Percentiles rank a stretch among this genome's conserved stretches.
These are phyloP conservation scores for Perkinsus olseni DNA, from an alignment of 169 alveolate genomes.

Conservation along the genomic window DNA sequence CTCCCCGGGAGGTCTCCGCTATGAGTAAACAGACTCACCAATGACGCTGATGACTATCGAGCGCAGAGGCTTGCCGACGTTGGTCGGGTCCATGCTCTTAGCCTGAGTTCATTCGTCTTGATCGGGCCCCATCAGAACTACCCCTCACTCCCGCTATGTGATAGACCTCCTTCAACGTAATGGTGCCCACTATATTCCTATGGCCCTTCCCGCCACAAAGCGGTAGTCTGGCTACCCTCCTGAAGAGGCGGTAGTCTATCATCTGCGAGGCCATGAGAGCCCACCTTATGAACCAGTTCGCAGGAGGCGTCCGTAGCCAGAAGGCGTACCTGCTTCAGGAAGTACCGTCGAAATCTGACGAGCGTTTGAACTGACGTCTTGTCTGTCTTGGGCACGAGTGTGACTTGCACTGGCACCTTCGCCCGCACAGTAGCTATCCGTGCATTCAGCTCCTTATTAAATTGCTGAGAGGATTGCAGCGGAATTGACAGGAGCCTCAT, in stretches of 20 bases:
- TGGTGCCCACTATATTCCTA: not conserved
- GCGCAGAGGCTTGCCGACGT: not conserved
- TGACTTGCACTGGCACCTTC: not conserved
- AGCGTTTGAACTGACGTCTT: not conserved
- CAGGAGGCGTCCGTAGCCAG: not conserved
- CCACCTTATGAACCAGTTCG: not conserved
- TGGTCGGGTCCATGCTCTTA: not conserved
- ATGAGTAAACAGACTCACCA: not conserved
- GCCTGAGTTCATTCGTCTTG: too few species aligned
- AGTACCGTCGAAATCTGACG: too few species aligned
- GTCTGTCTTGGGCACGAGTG: not conserved
- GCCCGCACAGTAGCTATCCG: not conserved
- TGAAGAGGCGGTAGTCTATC: not conserved
- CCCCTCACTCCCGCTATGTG: not conserved
- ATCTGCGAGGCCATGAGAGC: not conserved
- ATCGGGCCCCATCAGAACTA: too few species aligned
- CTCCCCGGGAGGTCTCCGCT: not conserved
- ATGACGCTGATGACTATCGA: not conserved
- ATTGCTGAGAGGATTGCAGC: not conserved
- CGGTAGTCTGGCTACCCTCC: not conserved
- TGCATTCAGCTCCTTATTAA: not conserved
- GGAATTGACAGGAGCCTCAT: not conserved
- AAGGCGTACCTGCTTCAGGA: not conserved
- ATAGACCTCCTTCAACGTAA: not conserved
- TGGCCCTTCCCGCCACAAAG: not conserved